Evolutionary conservation across 2,329 filamentous ascomycete genomes (phyloP).

Genomic region (Teratosphaeria destructans): DNA sequence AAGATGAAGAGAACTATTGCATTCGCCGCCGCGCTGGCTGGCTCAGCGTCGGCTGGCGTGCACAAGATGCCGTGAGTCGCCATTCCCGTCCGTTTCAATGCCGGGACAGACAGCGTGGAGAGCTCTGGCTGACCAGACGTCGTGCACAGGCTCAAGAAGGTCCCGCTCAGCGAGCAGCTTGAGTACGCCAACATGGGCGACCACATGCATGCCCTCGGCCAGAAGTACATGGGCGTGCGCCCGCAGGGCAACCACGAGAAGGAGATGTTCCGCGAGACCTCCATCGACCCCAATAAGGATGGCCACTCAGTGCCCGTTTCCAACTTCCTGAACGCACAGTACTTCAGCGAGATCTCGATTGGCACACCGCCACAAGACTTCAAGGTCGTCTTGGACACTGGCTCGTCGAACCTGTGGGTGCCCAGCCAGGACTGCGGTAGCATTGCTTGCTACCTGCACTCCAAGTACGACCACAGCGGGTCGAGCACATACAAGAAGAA

Average conservation of each 20-base stretch:
- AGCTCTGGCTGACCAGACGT: not conserved
- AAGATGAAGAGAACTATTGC: slow-evolving; percentile 77
- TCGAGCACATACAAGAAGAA: slow-evolving; percentile 93
- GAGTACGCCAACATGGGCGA: slow-evolving; percentile 69
- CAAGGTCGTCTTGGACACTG: slow-evolving; percentile 97
- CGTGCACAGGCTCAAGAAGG: slow-evolving; percentile 63
- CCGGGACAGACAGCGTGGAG: not conserved
- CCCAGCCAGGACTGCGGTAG: slow-evolving; percentile 82
- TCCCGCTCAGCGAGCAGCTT: slow-evolving; percentile 83
- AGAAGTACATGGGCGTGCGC: slow-evolving; percentile 90
- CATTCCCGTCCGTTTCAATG: not conserved
- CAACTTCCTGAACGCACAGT: slow-evolving; percentile 99
- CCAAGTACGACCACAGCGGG: slow-evolving; percentile 83
- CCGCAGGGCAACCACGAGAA: slow-evolving; percentile 55
- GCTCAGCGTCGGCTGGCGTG: slow-evolving; percentile 3
- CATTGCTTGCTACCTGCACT: slow-evolving; percentile 96
- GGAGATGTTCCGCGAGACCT: slow-evolving; percentile 70
- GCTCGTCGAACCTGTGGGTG: slow-evolving; percentile 98
- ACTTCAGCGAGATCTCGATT: slow-evolving; percentile 94
- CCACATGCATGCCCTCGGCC: slow-evolving; percentile 72
- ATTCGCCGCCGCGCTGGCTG: slow-evolving; percentile 68
- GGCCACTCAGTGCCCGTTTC: slow-evolving; percentile 75
- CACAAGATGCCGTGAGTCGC: slow-evolving; percentile 8
- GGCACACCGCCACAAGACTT: slow-evolving; percentile 88
- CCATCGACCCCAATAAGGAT: slow-evolving; percentile 50